Evolutionary conservation across 1,139 yeast species (phyloP).

Genomic region (Geotrichum reessii): DNA sequence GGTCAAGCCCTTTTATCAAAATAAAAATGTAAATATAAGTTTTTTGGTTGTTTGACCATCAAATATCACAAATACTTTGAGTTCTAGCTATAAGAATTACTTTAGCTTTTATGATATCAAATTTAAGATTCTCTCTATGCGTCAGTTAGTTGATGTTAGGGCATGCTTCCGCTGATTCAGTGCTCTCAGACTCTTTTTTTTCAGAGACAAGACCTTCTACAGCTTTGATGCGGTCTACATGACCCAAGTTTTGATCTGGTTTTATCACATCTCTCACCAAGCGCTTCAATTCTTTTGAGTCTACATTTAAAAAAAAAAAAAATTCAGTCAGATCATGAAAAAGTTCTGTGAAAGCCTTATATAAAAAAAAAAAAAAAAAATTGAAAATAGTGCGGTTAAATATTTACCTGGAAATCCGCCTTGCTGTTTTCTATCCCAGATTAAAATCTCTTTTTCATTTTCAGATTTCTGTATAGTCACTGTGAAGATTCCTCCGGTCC

Average conservation of each 20-base stretch:
- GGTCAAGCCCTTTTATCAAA: not conserved
- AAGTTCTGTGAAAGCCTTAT: not conserved
- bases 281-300: constrained; percentile 54
- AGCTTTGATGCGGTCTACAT: constrained; percentile 34
- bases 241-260: constrained; percentile 46
- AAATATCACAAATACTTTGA: not conserved
- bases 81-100: not conserved
- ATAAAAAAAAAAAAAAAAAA: not conserved
- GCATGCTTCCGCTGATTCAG: constrained; percentile 7
- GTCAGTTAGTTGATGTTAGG: constrained; percentile 7
- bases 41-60: no score
- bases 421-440: constrained; percentile 52
- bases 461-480: constrained; percentile 37
- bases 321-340: not conserved
- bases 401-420: constrained; percentile 52
- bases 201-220: not conserved
- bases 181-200: not conserved
- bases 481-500: constrained; percentile 49
- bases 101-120: no score
- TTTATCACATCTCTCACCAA: constrained; percentile 45
- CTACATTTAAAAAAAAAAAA: constrained; percentile 26
- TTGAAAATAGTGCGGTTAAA: not conserved
- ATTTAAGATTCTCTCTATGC: no score
- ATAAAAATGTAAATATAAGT: not conserved
- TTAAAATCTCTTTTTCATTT: constrained; percentile 22